Evolutionary conservation across 495 filamentous ascomycete species (phyloP), one percentile per base, ranked within the genome.

Genomic region (Neurospora cerealis): DNA sequence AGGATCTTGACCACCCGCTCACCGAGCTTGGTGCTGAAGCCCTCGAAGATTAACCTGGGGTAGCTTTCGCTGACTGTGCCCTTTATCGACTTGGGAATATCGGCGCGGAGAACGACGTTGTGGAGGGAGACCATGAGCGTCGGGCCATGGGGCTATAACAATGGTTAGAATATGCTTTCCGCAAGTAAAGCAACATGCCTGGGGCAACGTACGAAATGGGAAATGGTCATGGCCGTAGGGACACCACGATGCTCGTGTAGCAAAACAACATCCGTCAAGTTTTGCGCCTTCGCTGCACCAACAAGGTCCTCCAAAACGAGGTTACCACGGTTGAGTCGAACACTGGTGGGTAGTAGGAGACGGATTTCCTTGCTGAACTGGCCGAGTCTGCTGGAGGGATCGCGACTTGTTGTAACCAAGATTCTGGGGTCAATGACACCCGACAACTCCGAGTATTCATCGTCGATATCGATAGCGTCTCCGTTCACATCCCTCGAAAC

Each of bases 291-390:
- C 28, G 94, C 95, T 73, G 92, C 93, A 19, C 86, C 84, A 37
- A 97, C 93, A 13, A 98, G 87, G 71, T 94, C 93, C 4, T 92
- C 92, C 2, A 98, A 86, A 74, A 98, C 88, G 13, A 95, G 87
- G 73, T 95, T 97, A 76, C 96, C 96, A 79, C 96, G 89, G 78
- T 99, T 98, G 60, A 98, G 83, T 8, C 95, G 89, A 72, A 99
- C 96, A 1, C 90, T 88, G 7, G 96, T 98, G 0, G 96, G 96
- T 11, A 99, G 88, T 10, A 99, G 86, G 13, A 99, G 83, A 40
- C 96, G 88, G 38, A 99, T 92, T 83, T 99, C 96, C 79, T 99
- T 99, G n/a, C 93, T 92, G 79, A 99, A 99, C 13, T 93, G 89
- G 48, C 89, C 88, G 5, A 98, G 87, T 54, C 95, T 89, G 62